Evolutionary conservation across 2,329 filamentous ascomycete genomes (phyloP), one percentile per base, ranked within the genome.

Genomic region (Colletotrichum sp.): DNA sequence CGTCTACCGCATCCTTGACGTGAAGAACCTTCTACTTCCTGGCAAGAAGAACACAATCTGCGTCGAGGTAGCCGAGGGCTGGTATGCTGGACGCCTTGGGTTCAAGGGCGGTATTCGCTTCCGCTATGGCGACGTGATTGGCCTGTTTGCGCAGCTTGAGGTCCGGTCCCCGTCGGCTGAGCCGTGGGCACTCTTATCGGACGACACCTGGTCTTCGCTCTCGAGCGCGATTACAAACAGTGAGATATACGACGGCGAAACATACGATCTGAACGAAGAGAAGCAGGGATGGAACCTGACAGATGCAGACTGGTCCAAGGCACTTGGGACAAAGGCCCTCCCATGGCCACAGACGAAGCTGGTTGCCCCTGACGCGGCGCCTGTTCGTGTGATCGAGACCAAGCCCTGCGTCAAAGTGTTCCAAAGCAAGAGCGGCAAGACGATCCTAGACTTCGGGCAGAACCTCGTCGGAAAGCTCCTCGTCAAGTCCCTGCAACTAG

Each of bases 61-160:
- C 1, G 85, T 88, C 2, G 85, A 87, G 18, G 86, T 90, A 8
- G 88, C 84, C 3, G 89, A 90, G 78, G 89, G 89, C 0, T 91
- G 89, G 89, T 90, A 86, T 70, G 79, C 84, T 13, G 86, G 87
- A 6, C 82, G 86, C 8, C 80, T 89, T 6, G 82, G 82, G 15
- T 85, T 77, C 34, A 72, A 78, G 13, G 76, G 69, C 1, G 82
- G 81, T 2, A 65, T 67, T 8, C 78, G 83, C 5, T 83, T 83
- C 71, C 63, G 80, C 24, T 85, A 80, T 72, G 84, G 84, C 3
- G 80, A 85, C 65, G 81, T 80, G 4, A 57, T 83, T 10, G 83
- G 80, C 5, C 68, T 81, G 8, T 76, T 84, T 52, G 82, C 83
- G 3, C 76, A 82, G 32, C 71, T 85, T 6, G 79, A 81, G 36